phyloP scores from a whole-genome alignment of 305 asterid species.

The Fraxinus albicans region DNA sequence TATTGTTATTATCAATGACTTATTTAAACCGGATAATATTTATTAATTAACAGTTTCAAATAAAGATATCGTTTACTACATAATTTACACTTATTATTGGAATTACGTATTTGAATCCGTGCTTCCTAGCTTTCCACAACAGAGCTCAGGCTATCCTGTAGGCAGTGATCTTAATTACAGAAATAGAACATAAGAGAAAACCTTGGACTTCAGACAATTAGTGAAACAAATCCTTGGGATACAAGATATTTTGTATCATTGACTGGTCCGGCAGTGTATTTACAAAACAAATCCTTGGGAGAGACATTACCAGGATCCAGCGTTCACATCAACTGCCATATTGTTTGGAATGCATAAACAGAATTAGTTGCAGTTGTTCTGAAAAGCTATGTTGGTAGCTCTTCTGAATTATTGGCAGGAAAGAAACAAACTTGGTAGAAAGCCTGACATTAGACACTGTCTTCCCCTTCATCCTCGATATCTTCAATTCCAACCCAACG shows the following conservation, averaged over 20 bases:
- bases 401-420: neutral
- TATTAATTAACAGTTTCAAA: no score
- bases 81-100: no score
- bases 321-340: neutral
- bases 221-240: neutral
- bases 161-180: neutral
- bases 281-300: neutral
- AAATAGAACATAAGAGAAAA: neutral
- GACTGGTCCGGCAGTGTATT: neutral
- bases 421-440: neutral
- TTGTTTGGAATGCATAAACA: neutral
- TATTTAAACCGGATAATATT: no score
- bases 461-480: conserved; percentile 44
- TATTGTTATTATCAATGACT: no score
- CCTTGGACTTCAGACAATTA: neutral
- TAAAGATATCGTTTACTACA: no score
- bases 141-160: neutral
- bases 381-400: neutral
- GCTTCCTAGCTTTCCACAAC: neutral
- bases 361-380: neutral
- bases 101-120: no score
- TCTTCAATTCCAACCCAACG: conserved; percentile 86
- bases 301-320: neutral
- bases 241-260: neutral
- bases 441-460: conserved; percentile 12